phyloP scores from a whole-genome alignment of 2,329 filamentous ascomycete genomes.

The Fusarium odoratissimum region DNA sequence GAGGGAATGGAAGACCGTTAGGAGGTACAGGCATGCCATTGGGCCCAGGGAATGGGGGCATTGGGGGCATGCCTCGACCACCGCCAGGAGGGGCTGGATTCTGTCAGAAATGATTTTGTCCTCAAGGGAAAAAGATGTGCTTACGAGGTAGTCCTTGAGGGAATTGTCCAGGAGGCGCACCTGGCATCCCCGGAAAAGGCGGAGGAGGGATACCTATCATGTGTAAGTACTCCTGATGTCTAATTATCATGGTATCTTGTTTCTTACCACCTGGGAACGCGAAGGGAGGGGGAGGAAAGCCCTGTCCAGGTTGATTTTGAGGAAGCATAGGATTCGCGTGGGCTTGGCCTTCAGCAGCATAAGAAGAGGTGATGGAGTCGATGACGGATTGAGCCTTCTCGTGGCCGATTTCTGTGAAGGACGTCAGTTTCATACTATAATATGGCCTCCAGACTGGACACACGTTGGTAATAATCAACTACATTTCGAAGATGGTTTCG shows the following conservation, averaged over 20 bases:
- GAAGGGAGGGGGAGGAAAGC: constrained; percentile 66
- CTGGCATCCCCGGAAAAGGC: constrained; percentile 66
- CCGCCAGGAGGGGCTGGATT: constrained; percentile 60
- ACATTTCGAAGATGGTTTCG: constrained; percentile 98
- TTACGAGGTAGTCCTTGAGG: constrained; percentile 64
- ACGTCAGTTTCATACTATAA: constrained; percentile 10
- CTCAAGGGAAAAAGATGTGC: constrained; percentile 43
- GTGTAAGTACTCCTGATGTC: constrained; percentile 14
- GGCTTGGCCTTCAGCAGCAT: constrained; percentile 92
- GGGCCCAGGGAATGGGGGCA: constrained; percentile 57
- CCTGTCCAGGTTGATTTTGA: constrained; percentile 71
- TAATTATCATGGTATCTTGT: constrained; percentile 39
- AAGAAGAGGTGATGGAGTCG: constrained; percentile 95
- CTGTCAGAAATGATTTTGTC: constrained; percentile 18
- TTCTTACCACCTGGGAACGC: constrained; percentile 68
- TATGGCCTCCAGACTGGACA: constrained; percentile 41
- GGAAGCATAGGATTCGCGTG: constrained; percentile 86
- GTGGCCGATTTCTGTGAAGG: constrained; percentile 84
- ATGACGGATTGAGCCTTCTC: constrained; percentile 99
- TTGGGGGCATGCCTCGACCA: constrained; percentile 61
- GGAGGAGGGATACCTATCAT: constrained; percentile 67
- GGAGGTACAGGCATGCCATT: constrained; percentile 59
- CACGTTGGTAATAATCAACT: constrained; percentile 97
- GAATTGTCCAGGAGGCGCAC: constrained; percentile 54
- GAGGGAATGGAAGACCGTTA: constrained; percentile 53